Conservation (phyloP, 352 stramenopile genomes). For the Phytophthora cactorum region DNA sequence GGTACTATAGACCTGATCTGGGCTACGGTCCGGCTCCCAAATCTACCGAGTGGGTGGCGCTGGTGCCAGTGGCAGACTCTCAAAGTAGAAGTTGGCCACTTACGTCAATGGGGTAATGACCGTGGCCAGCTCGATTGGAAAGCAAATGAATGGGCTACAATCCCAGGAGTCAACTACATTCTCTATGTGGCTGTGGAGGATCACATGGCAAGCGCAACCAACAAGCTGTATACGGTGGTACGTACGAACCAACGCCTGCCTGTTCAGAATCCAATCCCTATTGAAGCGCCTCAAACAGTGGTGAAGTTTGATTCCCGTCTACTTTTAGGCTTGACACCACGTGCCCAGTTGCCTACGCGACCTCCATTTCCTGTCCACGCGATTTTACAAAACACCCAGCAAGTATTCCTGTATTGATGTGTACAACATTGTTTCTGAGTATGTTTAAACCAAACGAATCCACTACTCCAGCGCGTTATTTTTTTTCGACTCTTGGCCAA, state of each 20-base stretch:
- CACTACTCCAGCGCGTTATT: no score
- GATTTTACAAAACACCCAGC: no score
- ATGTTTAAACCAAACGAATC: no score
- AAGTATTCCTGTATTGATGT: no score
- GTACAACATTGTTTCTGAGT: no score
- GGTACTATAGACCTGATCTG: neutral
- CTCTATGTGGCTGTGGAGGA: neutral
- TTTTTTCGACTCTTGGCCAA: no score
- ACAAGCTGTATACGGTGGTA: neutral
- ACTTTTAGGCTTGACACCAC: neutral
- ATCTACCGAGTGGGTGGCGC: neutral
- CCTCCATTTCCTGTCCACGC: no score
- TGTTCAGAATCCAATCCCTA: neutral
- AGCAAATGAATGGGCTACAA: neutral
- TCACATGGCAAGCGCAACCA: neutral
- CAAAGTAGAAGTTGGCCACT: neutral
- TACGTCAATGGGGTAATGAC: neutral
- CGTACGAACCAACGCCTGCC: neutral
- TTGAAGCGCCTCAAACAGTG: neutral
- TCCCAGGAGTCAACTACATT: neutral
- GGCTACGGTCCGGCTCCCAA: neutral
- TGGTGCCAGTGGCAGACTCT: neutral
- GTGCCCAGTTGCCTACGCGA: no score
- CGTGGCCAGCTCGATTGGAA: neutral
- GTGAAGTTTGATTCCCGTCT: neutral